These are phyloP conservation scores for Curvularia sp. DNA, from an alignment of 2,329 filamentous ascomycete genomes.

Conservation along the genomic window DNA sequence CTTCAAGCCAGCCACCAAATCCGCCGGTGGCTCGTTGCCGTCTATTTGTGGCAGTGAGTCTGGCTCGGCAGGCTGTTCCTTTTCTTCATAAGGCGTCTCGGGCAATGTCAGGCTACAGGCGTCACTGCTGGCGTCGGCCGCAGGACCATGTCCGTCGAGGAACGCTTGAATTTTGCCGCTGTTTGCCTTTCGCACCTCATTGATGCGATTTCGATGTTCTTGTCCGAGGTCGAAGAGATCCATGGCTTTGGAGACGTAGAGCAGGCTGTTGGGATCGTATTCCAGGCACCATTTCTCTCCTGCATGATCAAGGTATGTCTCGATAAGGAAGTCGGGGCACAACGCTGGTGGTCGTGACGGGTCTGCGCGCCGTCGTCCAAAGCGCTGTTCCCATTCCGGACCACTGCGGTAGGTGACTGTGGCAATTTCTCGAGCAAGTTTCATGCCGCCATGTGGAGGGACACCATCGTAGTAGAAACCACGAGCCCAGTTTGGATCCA, in stretches of 20 bases:
- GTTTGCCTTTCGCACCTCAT: conserved; percentile 67
- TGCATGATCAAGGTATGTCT: conserved; percentile 97
- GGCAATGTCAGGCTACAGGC: conserved; percentile 84
- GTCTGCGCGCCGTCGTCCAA: conserved; percentile 86
- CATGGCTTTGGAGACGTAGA: conserved; percentile 99
- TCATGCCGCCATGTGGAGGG: conserved; percentile 96
- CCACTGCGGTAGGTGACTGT: conserved; percentile 97
- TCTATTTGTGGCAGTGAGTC: conserved; percentile 41
- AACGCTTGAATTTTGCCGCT: conserved; percentile 63
- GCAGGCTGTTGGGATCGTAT: conserved; percentile 92
- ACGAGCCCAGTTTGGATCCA: conserved; percentile 96
- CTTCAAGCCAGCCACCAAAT: conserved; percentile 78
- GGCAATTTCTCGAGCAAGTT: conserved; percentile 94
- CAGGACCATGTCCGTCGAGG: conserved; percentile 40
- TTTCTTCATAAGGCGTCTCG: conserved; percentile 84
- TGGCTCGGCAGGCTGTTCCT: conserved; percentile 59
- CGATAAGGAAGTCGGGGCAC: conserved; percentile 97
- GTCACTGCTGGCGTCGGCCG: conserved; percentile 45
- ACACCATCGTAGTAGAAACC: conserved; percentile 86
- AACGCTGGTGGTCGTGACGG: conserved; percentile 84
- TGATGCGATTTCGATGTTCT: conserved; percentile 70
- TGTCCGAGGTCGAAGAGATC: conserved; percentile 91
- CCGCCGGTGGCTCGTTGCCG: conserved; percentile 69
- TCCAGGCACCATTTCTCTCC: conserved; percentile 98
- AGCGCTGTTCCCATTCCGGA: conserved; percentile 96